Base-by-base conservation (phyloP, 345 rosid genomes). In the Mallotus nudiflorus region DNA sequence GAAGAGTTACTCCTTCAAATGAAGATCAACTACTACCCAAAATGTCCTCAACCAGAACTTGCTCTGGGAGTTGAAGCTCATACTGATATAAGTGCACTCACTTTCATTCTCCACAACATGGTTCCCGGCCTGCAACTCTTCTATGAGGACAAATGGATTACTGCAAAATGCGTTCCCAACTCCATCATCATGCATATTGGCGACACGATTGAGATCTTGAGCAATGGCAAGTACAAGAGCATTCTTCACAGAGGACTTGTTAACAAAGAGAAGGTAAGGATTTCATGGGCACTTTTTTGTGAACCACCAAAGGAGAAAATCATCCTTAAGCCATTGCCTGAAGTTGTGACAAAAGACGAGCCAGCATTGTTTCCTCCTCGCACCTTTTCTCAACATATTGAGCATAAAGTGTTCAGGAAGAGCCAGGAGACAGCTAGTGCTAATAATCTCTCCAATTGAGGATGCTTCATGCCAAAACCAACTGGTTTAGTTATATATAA, bases 51-150 rank as follows among this genome's bases (percentile, higher is more conserved):
- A 37, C 99, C 97, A 10, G 99, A 95, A 73, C 90, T 95, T 9
- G 97, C 99, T 31, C 86, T 95, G 0, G 98, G 99, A 5, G 98
- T 92, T n/a, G 98, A 95, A 78, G 97, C 99, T 57, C 99, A 95
- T 80, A 95, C 96, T 1, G 97, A 95, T 66, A 44, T 92, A n/a
- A 85, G 94, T 40, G 89, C 99, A 3, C 91, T 92, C 76, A 90
- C 99, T 27, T 92, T 92, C 81, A 89, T 95, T 37, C 91, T 95
- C 83, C 99, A 95, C 90, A 95, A 95, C 86, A 95, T 95, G 98
- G 92, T 95, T 57, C 97, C 99, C 0, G 99, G 99, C 1, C 85
- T 95, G 48, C 99, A 95, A 80, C 93, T 90, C 35, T 92, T 89
- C 81, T 88, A 90, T 20, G 74, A 87, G 55, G 89, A 81, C 24